Base-by-base conservation (phyloP, 2,329 filamentous ascomycete species). In the Colletotrichum paranaense region DNA sequence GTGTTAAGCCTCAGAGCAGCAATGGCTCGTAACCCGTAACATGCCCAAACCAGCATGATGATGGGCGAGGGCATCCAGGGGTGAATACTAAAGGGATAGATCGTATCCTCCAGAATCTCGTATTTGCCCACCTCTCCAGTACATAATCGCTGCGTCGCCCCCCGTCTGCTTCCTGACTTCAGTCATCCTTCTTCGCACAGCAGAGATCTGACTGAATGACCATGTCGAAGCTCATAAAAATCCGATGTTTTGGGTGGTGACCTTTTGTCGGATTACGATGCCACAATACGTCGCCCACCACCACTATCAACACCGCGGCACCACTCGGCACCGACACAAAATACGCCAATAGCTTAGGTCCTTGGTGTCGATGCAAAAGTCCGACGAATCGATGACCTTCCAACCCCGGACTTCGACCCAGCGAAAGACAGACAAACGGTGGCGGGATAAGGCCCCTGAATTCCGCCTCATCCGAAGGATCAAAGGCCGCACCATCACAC, bases 141-240 rank as follows among this genome's bases (percentile, higher is more conserved):
- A 73, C 70, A 73, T 64, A 69, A 73, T 53, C 65, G 14, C 60
- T 28, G n/a, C 14, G 12, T 64, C 59, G 59, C 67, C 66, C 59
- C 55, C 42, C 59, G 3, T 42, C 14, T 32, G n/a, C 14, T n/a
- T 38, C 5, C 32, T 6, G 46, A 6, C n/a, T 24, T 4, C 42
- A 4, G 11, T 26, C 9, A 9, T 38, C 22, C 52, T 52, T 55
- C 16, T 38, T 52, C 5, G 28, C 24, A 24, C 58, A 52, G 16
- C 42, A 49, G 19, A n/a, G 8, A 49, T 49, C 42, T 49, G 42
- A 49, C 42, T 19, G 42, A 9, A 9, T 9, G 7, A 49, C 16
- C 42, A 49, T 49, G 42, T 8, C 42, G 42, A 19, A 24, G 22
- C 26, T 30, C 42, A 12, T 26, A 16, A 62, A 22, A 66, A 58